Base-by-base conservation (phyloP, 495 filamentous ascomycete genomes). In the Neurospora sp. region DNA sequence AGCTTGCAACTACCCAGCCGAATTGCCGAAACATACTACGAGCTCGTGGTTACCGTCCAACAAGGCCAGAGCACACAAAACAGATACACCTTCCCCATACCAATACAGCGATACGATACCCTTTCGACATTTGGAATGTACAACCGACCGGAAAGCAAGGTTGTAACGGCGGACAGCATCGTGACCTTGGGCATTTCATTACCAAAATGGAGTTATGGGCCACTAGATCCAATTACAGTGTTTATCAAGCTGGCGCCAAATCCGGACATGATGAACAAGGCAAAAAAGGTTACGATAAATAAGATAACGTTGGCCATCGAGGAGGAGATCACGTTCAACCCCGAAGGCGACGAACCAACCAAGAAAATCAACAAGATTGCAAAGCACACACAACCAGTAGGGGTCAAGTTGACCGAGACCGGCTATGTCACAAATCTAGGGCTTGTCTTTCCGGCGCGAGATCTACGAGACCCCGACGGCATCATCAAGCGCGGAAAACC, bases 71-170 rank as follows among this genome's bases (percentile, higher is more conserved):
- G 89, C 72, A 89, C 94, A 41, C 91, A 98, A 79, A 92, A 91
- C 77, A 97, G 96, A 84, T 96, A 94, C 77, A 82, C 90, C 8
- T 97, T 97, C 74, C 94, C 96, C 1, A 92, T 98, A 1, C 96
- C 96, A 14, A 89, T 99, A 74, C 87, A 90, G 74, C 87, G 96
- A 75, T 99, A 98, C 82, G 96, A 99, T 81, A 99, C 94, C 4
- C 85, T 99, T 39, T 98, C 94, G 31, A 98, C 96, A 40, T 99
- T 98, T 82, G 96, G 96, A 79, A 99, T 99, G 96, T 99, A 98
- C 83, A 98, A 98, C 82, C 90, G 94, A 38, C 96, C 94, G 10
- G 96, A 98, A 80, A 90, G 89, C 70, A 92, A 92, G 69, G 92
- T 97, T 74, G 87, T 87, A 70, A 90, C 94, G 70, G 87, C 92